Conservation (phyloP, 169 alveolate species). For the Plasmodium chabaudi region DNA sequence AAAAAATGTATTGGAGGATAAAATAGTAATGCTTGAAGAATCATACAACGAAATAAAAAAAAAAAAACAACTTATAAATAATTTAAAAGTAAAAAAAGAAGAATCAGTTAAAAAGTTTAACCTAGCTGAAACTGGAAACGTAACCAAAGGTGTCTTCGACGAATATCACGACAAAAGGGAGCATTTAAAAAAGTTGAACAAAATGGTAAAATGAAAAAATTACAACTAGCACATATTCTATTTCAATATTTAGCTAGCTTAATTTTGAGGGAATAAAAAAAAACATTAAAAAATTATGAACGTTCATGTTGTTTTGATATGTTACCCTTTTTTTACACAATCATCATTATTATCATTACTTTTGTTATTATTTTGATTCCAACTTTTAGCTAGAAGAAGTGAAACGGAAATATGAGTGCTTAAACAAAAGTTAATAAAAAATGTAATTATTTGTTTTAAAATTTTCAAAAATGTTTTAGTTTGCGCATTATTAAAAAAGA, state of each 20-base stretch:
- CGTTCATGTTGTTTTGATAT: neutral
- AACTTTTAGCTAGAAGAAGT: slow-evolving; percentile 14
- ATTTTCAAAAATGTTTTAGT: neutral
- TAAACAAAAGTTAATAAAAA: neutral
- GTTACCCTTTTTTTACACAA: neutral
- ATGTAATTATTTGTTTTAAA: neutral
- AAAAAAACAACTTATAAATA: slow-evolving; percentile 25
- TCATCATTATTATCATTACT: neutral
- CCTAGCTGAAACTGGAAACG: slow-evolving; percentile 14
- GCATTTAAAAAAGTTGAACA: slow-evolving; percentile 15
- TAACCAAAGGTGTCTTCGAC: slow-evolving; percentile 41
- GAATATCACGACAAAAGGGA: slow-evolving; percentile 36
- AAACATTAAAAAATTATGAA: neutral
- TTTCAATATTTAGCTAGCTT: neutral
- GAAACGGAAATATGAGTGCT: slow-evolving; percentile 5
- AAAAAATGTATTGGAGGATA: slow-evolving; percentile 39
- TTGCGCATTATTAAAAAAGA: neutral
- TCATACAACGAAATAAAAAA: slow-evolving; percentile 12
- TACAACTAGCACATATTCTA: neutral
- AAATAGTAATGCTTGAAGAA: slow-evolving; percentile 12
- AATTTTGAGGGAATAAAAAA: neutral
- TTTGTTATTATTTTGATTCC: neutral
- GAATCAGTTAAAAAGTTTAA: slow-evolving; percentile 47
- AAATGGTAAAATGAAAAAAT: slow-evolving; percentile 14
- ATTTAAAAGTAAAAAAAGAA: slow-evolving; percentile 58